Evolutionary conservation across 2,329 filamentous ascomycete species (phyloP).

Genomic region (Cytospora mali): DNA sequence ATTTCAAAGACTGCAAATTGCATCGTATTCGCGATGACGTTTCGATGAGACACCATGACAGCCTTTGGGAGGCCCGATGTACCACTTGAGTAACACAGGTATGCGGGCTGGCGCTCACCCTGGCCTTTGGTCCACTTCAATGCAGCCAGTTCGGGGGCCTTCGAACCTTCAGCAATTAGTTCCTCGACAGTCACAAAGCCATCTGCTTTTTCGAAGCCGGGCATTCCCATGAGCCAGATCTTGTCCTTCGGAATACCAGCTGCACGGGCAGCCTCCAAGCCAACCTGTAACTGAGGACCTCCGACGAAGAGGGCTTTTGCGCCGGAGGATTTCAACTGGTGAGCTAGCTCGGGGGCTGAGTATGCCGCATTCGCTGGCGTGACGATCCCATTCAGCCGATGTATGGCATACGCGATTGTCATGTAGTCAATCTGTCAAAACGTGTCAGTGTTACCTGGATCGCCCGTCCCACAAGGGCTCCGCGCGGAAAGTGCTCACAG

Average conservation of each 20-base stretch:
- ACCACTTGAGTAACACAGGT: conserved; percentile 78
- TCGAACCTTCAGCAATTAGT: conserved; percentile 62
- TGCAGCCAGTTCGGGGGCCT: conserved; percentile 55
- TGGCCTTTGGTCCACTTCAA: conserved; percentile 66
- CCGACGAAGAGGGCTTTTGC: conserved; percentile 75
- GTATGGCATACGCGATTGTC: conserved; percentile 72
- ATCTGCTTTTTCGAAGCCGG: conserved; percentile 54
- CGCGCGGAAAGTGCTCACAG: conserved; percentile 51
- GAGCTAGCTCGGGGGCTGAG: conserved; percentile 67
- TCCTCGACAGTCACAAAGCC: conserved; percentile 68
- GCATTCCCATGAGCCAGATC: conserved; percentile 71
- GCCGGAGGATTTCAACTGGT: conserved; percentile 70
- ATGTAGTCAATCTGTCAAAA: conserved; percentile 38
- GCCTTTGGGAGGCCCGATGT: conserved; percentile 84
- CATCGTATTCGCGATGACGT: conserved; percentile 76
- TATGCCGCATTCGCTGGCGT: conserved; percentile 78
- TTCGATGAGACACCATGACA: conserved; percentile 79
- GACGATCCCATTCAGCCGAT: conserved; percentile 73
- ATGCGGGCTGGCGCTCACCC: conserved; percentile 69
- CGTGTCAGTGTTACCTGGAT: neutral
- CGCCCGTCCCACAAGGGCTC: neutral
- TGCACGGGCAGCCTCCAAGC: conserved; percentile 65
- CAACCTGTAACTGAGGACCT: conserved; percentile 63
- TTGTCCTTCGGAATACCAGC: conserved; percentile 64
- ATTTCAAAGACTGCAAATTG: conserved; percentile 57